Conservation (phyloP, 176 grass and related monocot species). For the Eragrostis nindensis region DNA sequence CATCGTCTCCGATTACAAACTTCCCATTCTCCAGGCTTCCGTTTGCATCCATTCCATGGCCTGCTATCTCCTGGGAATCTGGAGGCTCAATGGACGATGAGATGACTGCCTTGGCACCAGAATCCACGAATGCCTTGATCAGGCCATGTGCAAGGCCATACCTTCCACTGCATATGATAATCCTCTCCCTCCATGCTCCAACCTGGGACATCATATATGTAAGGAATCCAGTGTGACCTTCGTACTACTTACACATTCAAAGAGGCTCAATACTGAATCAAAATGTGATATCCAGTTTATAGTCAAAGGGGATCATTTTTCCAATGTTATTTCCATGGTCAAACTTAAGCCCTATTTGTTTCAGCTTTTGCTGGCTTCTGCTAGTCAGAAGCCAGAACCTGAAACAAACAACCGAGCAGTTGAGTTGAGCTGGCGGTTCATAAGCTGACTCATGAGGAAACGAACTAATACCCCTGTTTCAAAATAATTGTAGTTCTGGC, state of each 20-base stretch:
- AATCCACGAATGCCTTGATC: constrained; percentile 85
- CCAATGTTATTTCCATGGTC: no score
- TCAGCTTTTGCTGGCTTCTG: no score
- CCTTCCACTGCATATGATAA: constrained; percentile 83
- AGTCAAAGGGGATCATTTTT: neutral
- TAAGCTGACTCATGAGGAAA: no score
- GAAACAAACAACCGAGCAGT: no score
- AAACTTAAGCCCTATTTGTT: no score
- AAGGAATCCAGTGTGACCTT: constrained; percentile 22
- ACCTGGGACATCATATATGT: constrained; percentile 54
- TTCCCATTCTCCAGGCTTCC: constrained; percentile 66
- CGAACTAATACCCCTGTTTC: no score
- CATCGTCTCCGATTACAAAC: constrained; percentile 90
- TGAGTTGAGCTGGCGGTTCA: no score
- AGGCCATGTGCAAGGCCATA: constrained; percentile 65
- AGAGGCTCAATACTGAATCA: neutral
- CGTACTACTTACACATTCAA: constrained; percentile 10
- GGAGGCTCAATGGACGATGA: constrained; percentile 77
- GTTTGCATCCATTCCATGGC: constrained; percentile 60
- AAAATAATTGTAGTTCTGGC: no score
- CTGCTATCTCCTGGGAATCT: constrained; percentile 59
- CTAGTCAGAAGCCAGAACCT: no score
- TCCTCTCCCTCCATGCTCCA: constrained; percentile 94
- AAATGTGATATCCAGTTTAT: neutral
- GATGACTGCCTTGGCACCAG: constrained; percentile 90